Evolutionary conservation across 805 yeast genomes (phyloP).

Genomic region (Zygoascus biomembranicola): DNA sequence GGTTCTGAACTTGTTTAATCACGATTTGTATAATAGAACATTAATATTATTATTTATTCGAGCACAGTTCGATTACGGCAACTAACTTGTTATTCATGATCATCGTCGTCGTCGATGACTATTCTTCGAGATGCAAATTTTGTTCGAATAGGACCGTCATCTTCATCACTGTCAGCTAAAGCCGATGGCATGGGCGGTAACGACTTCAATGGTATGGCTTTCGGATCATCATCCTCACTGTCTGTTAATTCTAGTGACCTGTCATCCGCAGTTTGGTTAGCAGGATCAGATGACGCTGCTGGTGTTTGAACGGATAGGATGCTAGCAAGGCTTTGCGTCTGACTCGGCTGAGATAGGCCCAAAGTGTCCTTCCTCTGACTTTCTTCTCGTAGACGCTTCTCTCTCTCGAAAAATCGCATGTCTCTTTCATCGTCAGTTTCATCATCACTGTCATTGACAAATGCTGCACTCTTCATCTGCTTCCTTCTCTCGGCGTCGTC

Average conservation of each 20-base stretch:
- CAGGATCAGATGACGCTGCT: neutral
- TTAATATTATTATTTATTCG: neutral
- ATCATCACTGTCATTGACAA: slow-evolving; percentile 55
- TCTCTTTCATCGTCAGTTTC: slow-evolving; percentile 51
- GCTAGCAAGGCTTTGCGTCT: neutral
- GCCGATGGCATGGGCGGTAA: neutral
- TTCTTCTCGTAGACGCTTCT: slow-evolving; percentile 30
- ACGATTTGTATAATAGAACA: neutral
- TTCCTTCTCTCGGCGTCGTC: slow-evolving; percentile 8
- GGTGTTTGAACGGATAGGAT: neutral
- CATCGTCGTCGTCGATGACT: slow-evolving; percentile 18
- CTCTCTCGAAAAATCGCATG: slow-evolving; percentile 46
- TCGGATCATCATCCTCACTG: slow-evolving; percentile 1
- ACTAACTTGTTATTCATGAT: slow-evolving; percentile 3
- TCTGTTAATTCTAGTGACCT: neutral
- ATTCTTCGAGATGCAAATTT: slow-evolving; percentile 7
- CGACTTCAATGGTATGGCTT: neutral
- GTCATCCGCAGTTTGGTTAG: neutral
- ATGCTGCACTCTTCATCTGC: slow-evolving; percentile 41
- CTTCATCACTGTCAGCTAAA: neutral
- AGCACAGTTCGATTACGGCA: too few relatives aligned
- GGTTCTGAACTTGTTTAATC: neutral
- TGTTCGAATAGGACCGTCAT: neutral
- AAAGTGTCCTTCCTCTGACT: neutral
- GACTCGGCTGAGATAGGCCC: neutral